Evolutionary conservation across 2,329 filamentous ascomycete genomes (phyloP), one percentile per base, ranked within the genome.

Genomic region (Pyricularia pennisetigena): DNA sequence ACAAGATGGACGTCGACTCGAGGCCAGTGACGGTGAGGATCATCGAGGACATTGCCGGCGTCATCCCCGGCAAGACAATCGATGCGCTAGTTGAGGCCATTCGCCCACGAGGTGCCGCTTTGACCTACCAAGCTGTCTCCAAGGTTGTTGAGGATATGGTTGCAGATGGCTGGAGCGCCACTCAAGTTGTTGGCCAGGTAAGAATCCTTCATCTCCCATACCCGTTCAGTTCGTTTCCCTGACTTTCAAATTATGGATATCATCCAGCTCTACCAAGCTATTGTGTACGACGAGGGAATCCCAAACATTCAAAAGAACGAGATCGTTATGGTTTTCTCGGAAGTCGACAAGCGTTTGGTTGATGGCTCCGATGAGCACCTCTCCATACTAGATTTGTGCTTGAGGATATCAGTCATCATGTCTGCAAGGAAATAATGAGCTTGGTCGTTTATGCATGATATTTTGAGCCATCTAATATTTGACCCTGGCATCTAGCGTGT

Each of bases 341-440:
- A 98, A 78, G 85, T 94, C 30, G 95, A 99, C 76, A 98, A 98
- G 83, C 86, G 95, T 71, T 80, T 99, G 64, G 90, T 97, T 6
- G 96, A 99, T 78, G 95, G 95, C 9, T 91, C 94, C 2, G 95
- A 99, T 75, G 95, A 99, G 80, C 94, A 99, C 76, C 82, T 99
- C 28, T 93, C 92, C 0, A 90, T 98, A 69, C 81, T 99, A 35
- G 94, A 99, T 77, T 76, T 98, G 71, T 85, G 90, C 7, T 82
- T 98, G 75, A 88, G 92, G 74, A 90, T 97, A 80, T 92, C 92
- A 0, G 86, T 86, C 32, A 88, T 95, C 69, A 76, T 97, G 76
- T 83, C 82, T 61, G 82, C 82, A 57, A 79, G 78, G 68, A 75
- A 74, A 64, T 23, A 32, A 32, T 61, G n/a, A 35, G 66, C 14